Evolutionary conservation across 768 basidiomycete genomes (phyloP), one percentile per base, ranked within the genome.

Genomic region (Podaxis sp.): DNA sequence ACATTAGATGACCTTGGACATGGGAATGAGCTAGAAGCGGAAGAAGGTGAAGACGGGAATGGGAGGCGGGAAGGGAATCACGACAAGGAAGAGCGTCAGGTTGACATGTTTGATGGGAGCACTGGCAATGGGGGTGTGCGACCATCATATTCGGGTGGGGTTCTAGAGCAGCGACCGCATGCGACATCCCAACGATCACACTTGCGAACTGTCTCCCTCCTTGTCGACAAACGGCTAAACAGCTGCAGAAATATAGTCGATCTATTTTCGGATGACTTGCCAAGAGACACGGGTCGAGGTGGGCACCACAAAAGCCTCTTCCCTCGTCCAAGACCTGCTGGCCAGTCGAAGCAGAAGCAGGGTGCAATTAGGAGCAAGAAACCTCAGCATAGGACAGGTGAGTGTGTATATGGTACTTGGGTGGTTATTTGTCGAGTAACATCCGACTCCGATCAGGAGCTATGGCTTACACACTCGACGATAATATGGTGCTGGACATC

Each of bases 1-100:
- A 68, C 69, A 8, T 65, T 76, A 58, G 71, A 72, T 17, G 73
- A 73, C n/a, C 59, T 75, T 54, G 63, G 70, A 41, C 57, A 52
- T 59, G 59, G 20, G 40, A 64, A 64, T 28, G 61, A 61, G 46
- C 41, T 50, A 37, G 44, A 56, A 54, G 63, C 26, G 26, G 36
- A 60, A 44, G 59, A 60, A 53, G 44, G 7, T 10, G 28, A 10
- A 20, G 44, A 20, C 8, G 33, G 17, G 15, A 37, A 37, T 13
- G 37, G 17, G 24, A 24, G 58, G 15, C 10, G 4, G 58, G 37
- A 12, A 52, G 49, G 58, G n/a, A 33, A 33, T 8, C 33, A 10
- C 33, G 33, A 33, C 40, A 15, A 28, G 58, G 37, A 12, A 52
- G 49, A 49, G n/a, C 6, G 48, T 36, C 57, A 58, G 33, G 44